These are phyloP conservation scores for Microbotryomycetes sp. DNA, from an alignment of 1,284 basidiomycete genomes.

Conservation along the genomic window DNA sequence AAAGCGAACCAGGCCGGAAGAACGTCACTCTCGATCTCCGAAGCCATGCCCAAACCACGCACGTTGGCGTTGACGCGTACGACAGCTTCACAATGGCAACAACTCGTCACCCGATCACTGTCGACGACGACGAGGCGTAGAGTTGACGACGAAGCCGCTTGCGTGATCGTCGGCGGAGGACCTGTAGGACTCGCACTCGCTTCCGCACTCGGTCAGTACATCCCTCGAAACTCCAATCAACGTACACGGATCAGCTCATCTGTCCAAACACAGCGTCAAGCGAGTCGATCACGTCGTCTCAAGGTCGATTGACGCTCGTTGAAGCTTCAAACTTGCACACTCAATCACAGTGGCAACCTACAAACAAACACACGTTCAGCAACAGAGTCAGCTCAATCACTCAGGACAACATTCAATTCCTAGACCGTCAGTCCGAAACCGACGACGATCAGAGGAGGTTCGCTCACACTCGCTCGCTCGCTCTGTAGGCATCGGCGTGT, in stretches of 20 bases:
- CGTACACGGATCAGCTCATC: not conserved
- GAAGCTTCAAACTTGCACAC: conserved; percentile 71
- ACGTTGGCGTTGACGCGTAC: no score
- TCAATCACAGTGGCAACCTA: conserved; percentile 62
- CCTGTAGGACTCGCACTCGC: conserved; percentile 87
- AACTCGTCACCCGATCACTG: no score
- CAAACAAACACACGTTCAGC: conserved; percentile 57
- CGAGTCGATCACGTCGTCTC: conserved; percentile 11
- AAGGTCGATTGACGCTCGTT: conserved; percentile 56
- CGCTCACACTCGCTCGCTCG: not conserved
- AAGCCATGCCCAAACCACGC: no score
- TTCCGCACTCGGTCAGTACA: conserved; percentile 65
- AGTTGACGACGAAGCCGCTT: no score
- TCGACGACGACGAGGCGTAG: no score
- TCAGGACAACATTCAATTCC: conserved; percentile 67
- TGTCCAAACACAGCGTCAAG: conserved; percentile 14
- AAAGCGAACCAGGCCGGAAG: no score
- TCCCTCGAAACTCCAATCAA: not conserved
- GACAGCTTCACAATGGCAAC: no score
- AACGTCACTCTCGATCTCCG: no score
- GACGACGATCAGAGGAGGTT: not conserved
- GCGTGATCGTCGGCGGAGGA: conserved; percentile 89
- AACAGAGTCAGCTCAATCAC: conserved; percentile 88
- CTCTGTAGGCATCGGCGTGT: conserved; percentile 66
- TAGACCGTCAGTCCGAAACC: conserved; percentile 54